Conservation (phyloP, 148 eudicot genomes). For the Drosera capensis region DNA sequence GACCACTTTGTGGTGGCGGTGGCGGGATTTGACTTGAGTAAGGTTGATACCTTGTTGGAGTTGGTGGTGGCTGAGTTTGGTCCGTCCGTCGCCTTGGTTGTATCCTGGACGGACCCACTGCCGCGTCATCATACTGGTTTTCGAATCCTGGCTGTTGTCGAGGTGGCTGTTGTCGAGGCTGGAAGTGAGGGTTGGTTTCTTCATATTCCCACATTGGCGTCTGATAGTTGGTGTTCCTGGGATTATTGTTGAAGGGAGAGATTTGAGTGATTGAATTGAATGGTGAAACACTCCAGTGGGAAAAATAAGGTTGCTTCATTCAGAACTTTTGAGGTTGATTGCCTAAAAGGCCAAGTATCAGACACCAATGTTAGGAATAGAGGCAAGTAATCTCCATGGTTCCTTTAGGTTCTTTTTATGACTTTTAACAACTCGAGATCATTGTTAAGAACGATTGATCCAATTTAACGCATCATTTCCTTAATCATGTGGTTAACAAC, state of each 20-base stretch:
- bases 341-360: slow-evolving; percentile 46
- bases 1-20: too few species aligned
- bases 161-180: slow-evolving; percentile 8
- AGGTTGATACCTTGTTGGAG: neutral
- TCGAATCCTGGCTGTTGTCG: too few species aligned
- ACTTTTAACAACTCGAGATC: too few species aligned
- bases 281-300: neutral
- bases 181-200: slow-evolving; percentile 58
- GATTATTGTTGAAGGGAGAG: neutral
- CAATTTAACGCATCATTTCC: too few species aligned
- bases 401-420: slow-evolving; percentile 2
- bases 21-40: neutral
- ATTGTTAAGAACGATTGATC: too few species aligned
- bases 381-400: slow-evolving; percentile 50
- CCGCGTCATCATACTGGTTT: slow-evolving; percentile 10
- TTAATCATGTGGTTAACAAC: too few species aligned
- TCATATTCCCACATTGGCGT: slow-evolving; percentile 26
- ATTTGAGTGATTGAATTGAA: neutral
- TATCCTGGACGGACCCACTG: slow-evolving; percentile 14
- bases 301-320: slow-evolving; percentile 7
- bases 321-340: slow-evolving; percentile 17
- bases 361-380: slow-evolving; percentile 18
- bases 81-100: slow-evolving; percentile 8
- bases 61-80: neutral
- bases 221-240: neutral